Conservation (phyloP, 2,329 filamentous ascomycete species). For the Exophiala sp. region DNA sequence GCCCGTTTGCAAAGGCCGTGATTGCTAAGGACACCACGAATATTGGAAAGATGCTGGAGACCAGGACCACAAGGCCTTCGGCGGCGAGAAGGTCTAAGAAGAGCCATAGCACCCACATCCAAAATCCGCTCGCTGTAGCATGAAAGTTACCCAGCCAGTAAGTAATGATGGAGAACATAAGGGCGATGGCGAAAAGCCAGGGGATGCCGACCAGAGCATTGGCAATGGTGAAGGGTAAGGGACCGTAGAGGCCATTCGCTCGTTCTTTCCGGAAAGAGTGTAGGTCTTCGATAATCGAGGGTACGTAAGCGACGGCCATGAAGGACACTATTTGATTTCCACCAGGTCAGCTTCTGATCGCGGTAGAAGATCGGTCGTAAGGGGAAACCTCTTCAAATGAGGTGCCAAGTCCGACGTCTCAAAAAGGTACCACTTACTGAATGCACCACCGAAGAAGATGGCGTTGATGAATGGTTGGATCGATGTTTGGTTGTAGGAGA, state of each 20-base stretch:
- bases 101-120: conserved; percentile 76
- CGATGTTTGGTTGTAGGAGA: conserved; percentile 64
- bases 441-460: conserved; percentile 71
- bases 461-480: conserved; percentile 82
- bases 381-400: too few relatives aligned
- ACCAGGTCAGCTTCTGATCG: not conserved
- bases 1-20: conserved; percentile 77
- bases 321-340: conserved; percentile 56
- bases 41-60: conserved; percentile 68
- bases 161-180: conserved; percentile 70
- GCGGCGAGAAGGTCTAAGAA: conserved; percentile 79
- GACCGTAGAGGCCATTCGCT: conserved; percentile 75
- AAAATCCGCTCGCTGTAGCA: conserved; percentile 63
- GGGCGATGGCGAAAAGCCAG: conserved; percentile 72
- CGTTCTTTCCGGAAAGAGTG: conserved; percentile 71
- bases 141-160: conserved; percentile 81
- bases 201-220: conserved; percentile 82
- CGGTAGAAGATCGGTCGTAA: not conserved
- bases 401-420: too few relatives aligned
- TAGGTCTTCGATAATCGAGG: conserved; percentile 76
- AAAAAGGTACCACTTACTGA: conserved; percentile 40
- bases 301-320: conserved; percentile 82
- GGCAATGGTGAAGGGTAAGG: conserved; percentile 67
- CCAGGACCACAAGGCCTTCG: conserved; percentile 75
- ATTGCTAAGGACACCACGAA: conserved; percentile 77